A percentile compares a stretch with the other conserved stretches of the same genome.
These are phyloP conservation scores for Quercus engelmannii DNA, from an alignment of 306 rosid species.

Conservation along the genomic window DNA sequence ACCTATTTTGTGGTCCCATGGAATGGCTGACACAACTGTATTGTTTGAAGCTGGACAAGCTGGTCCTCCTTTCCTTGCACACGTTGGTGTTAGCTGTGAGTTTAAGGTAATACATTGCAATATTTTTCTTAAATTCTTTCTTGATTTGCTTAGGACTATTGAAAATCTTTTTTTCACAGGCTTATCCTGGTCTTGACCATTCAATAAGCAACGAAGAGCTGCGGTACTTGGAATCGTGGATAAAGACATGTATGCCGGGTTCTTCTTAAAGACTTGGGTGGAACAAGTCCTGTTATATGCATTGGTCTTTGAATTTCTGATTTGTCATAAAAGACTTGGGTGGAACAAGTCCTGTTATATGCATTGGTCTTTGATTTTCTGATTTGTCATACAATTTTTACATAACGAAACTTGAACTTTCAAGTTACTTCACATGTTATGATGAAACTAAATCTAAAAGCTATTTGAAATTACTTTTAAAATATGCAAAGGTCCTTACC, in stretches of 20 bases:
- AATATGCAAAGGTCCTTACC: too few relatives aligned
- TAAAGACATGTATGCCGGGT: constrained; percentile 57
- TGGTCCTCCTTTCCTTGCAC: constrained; percentile 65
- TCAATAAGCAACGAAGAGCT: constrained; percentile 66
- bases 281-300: neutral
- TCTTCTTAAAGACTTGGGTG: constrained; percentile 40
- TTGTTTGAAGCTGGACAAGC: constrained; percentile 84
- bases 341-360: neutral
- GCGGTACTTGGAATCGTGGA: constrained; percentile 67
- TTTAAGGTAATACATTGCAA: constrained; percentile 50
- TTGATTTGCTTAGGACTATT: constrained; percentile 7
- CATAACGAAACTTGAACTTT: neutral
- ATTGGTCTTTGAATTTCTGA: neutral
- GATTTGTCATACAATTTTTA: neutral
- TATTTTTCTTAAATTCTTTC: neutral
- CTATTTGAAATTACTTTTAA: neutral
- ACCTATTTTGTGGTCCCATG: constrained; percentile 75
- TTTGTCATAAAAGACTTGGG: constrained; percentile 3
- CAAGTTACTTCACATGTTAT: neutral
- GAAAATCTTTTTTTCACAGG: constrained; percentile 31
- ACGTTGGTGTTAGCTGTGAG: constrained; percentile 59
- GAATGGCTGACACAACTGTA: constrained; percentile 59
- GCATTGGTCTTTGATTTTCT: neutral
- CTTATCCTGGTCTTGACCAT: constrained; percentile 79
- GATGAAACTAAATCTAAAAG: neutral